Evolutionary conservation across 768 basidiomycete genomes (phyloP), one percentile per base, ranked within the genome.

Genomic region (Nevesoporus exiguus): DNA sequence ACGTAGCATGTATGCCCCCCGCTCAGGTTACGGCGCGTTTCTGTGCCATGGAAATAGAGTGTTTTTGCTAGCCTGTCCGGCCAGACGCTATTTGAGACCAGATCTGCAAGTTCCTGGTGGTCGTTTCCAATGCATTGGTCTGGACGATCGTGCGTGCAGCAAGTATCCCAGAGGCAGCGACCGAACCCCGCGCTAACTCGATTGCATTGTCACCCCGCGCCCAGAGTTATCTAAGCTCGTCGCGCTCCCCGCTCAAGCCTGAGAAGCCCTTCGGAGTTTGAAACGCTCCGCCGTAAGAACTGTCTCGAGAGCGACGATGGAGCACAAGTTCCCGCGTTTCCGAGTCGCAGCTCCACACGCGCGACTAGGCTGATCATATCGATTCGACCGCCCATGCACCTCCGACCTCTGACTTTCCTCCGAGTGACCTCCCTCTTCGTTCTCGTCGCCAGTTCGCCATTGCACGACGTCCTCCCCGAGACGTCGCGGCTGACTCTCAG

Each of bases 401-500:
- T 17, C 22, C 6, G n/a, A n/a, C n/a, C 33, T n/a, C 4, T 13
- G 30, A 47, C 29, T 22, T 39, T 40, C 27, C 19, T 33, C 29
- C 27, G 5, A 29, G 7, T 27, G 41, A 13, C 36, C n/a, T 51
- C 45, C 11, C 10, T 52, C 4, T 37, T 43, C 15, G 7, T 36
- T 15, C 29, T 39, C 5, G 40, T 57, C 29, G 46, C 47, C 21
- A 33, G 49, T 39, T 52, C 47, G 14, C 58, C 52, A 11, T 21
- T 59, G 21, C 25, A 17, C 15, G 36, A 40, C 42, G 33, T 31
- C 2, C 40, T 21, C 40, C 24, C 33, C n/a, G 36, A 33, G 37
- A 22, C 22, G 17, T 42, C 25, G 11, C 55, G 57, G 34, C 14
- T 27, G n/a, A 10, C 51, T 4, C 47, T 51, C 27, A 46, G 24